These are phyloP conservation scores for Pseudozyma tsukubaensis DNA, from an alignment of 1,284 basidiomycete species.

Conservation along the genomic window DNA sequence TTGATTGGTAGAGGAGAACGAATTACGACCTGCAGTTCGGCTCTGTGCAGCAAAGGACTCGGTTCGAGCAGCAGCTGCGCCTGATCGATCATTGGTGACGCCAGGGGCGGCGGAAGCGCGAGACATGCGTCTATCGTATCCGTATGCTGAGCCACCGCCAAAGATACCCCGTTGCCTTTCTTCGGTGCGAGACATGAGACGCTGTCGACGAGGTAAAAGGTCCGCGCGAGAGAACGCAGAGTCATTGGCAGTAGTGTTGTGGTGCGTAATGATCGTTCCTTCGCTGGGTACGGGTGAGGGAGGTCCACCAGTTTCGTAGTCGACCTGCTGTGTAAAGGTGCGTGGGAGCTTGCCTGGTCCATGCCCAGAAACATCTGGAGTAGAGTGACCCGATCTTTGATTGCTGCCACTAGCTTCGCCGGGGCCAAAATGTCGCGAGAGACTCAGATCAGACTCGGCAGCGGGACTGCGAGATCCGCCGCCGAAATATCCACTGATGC, in stretches of 20 bases:
- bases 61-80: background rate
- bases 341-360: slow-evolving; percentile 34
- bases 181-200: slow-evolving; percentile 52
- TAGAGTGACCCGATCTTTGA: slow-evolving; percentile 11
- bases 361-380: slow-evolving; percentile 13
- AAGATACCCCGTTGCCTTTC: slow-evolving; percentile 54
- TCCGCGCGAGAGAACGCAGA: slow-evolving; percentile 52
- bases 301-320: slow-evolving; percentile 63
- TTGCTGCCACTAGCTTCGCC: slow-evolving; percentile 9
- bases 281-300: slow-evolving; percentile 55
- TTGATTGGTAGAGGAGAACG: slow-evolving; percentile 39
- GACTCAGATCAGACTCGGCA: slow-evolving; percentile 43
- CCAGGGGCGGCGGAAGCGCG: slow-evolving; percentile 20
- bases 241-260: slow-evolving; percentile 33
- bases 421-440: slow-evolving; percentile 27
- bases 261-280: slow-evolving; percentile 55
- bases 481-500: slow-evolving; percentile 62
- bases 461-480: slow-evolving; percentile 19
- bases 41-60: slow-evolving; percentile 37
- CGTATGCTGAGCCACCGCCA: slow-evolving; percentile 58
- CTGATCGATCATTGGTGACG: too few relatives aligned
- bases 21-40: slow-evolving; percentile 28
- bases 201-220: slow-evolving; percentile 16
- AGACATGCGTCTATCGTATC: slow-evolving; percentile 48
- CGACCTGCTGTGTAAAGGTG: slow-evolving; percentile 64